phyloP scores from a whole-genome alignment of 306 rosid species.

The Canavalia ensiformis region DNA sequence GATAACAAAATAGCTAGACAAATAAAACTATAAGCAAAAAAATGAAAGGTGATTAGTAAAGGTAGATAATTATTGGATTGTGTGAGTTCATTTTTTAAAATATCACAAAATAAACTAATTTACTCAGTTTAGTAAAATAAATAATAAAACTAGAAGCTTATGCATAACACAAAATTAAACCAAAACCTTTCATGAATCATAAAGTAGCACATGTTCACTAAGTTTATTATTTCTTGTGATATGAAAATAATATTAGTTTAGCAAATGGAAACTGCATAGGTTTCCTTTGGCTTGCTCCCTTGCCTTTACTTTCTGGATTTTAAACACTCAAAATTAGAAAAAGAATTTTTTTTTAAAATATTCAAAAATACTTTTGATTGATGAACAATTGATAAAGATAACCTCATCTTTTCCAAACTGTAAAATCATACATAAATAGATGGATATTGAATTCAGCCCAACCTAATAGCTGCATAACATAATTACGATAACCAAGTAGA shows the following conservation, averaged over 20 bases:
- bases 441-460: conserved; percentile 14
- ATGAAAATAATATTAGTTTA: background rate
- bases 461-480: conserved; percentile 26
- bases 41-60: background rate
- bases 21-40: conserved; percentile 16
- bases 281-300: conserved; percentile 6
- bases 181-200: conserved; percentile 11
- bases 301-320: conserved; percentile 9
- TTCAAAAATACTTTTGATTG: conserved; percentile 1
- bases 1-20: background rate
- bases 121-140: background rate
- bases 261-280: background rate
- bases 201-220: background rate
- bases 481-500: conserved; percentile 3
- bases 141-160: background rate
- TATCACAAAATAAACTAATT: background rate
- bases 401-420: background rate
- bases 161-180: background rate
- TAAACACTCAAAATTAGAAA: background rate
- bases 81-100: conserved; percentile 9
- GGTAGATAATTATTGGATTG: background rate
- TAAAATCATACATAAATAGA: background rate
- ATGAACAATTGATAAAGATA: background rate
- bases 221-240: background rate
- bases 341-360: background rate